Evolutionary conservation across 257 asterid genomes (phyloP), one percentile per base, ranked within the genome.

Genomic region (Fraxinus quadrangulata): DNA sequence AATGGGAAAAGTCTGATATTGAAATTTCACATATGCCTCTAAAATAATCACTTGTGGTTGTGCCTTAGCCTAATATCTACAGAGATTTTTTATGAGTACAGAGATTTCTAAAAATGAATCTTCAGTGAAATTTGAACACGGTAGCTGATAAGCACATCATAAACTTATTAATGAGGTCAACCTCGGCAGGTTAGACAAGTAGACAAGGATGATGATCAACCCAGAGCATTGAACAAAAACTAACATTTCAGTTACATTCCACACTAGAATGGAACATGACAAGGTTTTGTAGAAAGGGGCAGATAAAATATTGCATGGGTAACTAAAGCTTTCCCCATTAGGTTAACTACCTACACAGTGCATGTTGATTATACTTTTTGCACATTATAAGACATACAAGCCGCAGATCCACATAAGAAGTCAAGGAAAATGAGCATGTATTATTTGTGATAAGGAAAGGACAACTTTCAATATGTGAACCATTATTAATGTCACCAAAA

Each of bases 401-500:
- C 71, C 21, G n/a, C 19, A 45, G 30, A 39, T 71, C 72, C 34
- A 63, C 51, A 9, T 3, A 47, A 76, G 34, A 19, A 54, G 2
- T 5, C 9, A 54, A n/a, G 65, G 2, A 54, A 54, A 19, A 16
- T 11, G 65, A 54, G 23, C 24, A 54, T 5, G 26, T 54, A 54
- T 54, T 54, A 54, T 54, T 16, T 54, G 65, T 19, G 69, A 47
- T 42, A 21, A 80, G 65, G 59, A 45, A 3, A 45, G 5, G 54
- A 28, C 67, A 75, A 54, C 6, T 16, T 51, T 51, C 19, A 51
- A 51, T 80, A 71, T 28, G 16, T 71, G 42, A 70, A 70, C 39
- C 45, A 69, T 76, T 28, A 31, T 12, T 71, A 39, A 71, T 63
- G 70, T 39, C 78, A 19, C n/a, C 45, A 36, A n/a, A 74, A 71